Conservation (phyloP, 257 asterid species). For the Solanum corneliomulleri region DNA sequence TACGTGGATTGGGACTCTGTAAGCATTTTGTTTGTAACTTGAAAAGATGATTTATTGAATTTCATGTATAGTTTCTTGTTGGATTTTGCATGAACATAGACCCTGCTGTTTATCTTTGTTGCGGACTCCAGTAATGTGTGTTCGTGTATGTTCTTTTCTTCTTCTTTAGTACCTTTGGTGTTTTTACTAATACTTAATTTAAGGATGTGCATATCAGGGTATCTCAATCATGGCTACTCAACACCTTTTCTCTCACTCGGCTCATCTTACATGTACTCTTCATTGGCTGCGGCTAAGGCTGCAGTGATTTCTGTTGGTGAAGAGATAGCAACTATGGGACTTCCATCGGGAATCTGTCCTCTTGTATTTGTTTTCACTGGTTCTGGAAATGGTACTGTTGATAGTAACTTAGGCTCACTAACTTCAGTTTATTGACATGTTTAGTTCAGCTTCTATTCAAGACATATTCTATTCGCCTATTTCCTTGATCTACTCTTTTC, state of each 20-base stretch:
- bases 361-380: slow-evolving; percentile 88
- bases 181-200: background rate
- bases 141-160: background rate
- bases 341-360: slow-evolving; percentile 78
- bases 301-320: slow-evolving; percentile 93
- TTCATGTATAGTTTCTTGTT: background rate
- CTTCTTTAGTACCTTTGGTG: background rate
- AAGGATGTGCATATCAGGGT: slow-evolving; percentile 38
- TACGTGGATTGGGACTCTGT: slow-evolving; percentile 80
- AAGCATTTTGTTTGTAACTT: slow-evolving; percentile 10
- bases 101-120: background rate
- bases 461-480: background rate
- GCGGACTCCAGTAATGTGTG: background rate
- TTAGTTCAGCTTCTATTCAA: background rate
- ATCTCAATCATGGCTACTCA: slow-evolving; percentile 84
- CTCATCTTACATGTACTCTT: slow-evolving; percentile 87
- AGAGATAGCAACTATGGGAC: slow-evolving; percentile 90
- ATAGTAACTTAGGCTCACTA: background rate
- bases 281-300: slow-evolving; percentile 93
- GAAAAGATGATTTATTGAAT: background rate
- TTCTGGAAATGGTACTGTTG: slow-evolving; percentile 69
- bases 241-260: slow-evolving; percentile 92
- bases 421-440: background rate
- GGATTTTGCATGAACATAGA: background rate
- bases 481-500: background rate